A percentile compares a stretch with the other conserved stretches of the same genome.
phyloP scores from a whole-genome alignment of 768 basidiomycete genomes.

The Candolleomyces eurysporus region DNA sequence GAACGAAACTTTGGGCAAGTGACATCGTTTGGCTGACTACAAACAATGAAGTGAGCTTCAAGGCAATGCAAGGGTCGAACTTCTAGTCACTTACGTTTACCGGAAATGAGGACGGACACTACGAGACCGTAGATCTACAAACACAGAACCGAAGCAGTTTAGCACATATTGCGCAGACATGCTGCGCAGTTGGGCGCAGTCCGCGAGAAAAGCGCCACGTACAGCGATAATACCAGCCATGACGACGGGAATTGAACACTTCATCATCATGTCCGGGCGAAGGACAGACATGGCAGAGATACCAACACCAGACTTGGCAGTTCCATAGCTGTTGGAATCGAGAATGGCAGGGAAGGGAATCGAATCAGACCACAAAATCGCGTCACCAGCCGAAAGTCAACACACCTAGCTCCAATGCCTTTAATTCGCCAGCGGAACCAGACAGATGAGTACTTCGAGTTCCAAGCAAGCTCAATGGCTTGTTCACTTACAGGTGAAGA shows the following conservation, averaged over 20 bases:
- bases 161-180: not conserved
- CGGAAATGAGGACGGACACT: conserved; percentile 93
- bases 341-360: conserved; percentile 11
- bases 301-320: conserved; percentile 97
- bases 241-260: conserved; percentile 94
- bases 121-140: conserved; percentile 93
- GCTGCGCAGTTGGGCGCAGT: not conserved
- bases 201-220: conserved; percentile 31
- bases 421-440: not conserved
- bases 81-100: conserved; percentile 65
- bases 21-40: conserved; percentile 77
- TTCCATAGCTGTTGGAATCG: conserved; percentile 75
- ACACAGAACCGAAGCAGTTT: no score
- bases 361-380: conserved; percentile 10
- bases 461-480: not conserved
- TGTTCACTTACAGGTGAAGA: conserved; percentile 85
- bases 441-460: not conserved
- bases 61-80: not conserved
- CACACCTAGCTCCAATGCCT: conserved; percentile 86
- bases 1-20: conserved; percentile 89
- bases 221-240: conserved; percentile 99
- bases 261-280: conserved; percentile 97
- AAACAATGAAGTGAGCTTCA: not conserved
- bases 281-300: conserved; percentile 98
- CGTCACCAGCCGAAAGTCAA: conserved; percentile 8